Percentiles rank a stretch among this genome's conserved stretches.
Evolutionary conservation across 371 early-diverging fungal genomes (phyloP).

Genomic region (Actinomortierella wolfii): DNA sequence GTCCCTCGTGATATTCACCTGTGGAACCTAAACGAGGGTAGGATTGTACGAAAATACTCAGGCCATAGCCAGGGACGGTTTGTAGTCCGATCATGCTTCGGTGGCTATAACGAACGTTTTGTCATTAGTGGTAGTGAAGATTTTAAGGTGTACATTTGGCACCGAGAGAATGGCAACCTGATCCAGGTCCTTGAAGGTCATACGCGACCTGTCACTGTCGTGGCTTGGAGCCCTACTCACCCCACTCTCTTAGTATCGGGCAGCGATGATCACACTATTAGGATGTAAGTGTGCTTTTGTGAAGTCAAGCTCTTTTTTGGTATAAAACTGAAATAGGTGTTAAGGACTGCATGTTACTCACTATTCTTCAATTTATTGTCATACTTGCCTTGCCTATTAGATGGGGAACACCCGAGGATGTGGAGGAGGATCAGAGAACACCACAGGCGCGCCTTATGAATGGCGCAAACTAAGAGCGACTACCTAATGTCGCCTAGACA

Average conservation of each 20-base stretch:
- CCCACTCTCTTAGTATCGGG: conserved; percentile 87
- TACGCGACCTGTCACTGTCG: conserved; percentile 81
- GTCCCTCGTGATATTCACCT: conserved; percentile 73
- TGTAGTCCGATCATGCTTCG: conserved; percentile 93
- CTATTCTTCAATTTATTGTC: background rate
- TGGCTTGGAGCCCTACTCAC: conserved; percentile 78
- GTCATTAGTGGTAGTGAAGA: conserved; percentile 94
- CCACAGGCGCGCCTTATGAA: no score
- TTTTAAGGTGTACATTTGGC: conserved; percentile 88
- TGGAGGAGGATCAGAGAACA: conserved; percentile 24
- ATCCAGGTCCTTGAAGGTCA: conserved; percentile 86
- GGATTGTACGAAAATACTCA: conserved; percentile 71
- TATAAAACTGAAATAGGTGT: background rate
- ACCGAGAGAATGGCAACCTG: conserved; percentile 74
- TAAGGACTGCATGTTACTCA: background rate
- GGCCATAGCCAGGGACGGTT: conserved; percentile 88
- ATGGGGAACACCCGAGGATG: conserved; percentile 49
- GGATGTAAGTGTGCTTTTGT: conserved; percentile 70
- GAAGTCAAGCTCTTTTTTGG: background rate
- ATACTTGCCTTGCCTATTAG: conserved; percentile 9
- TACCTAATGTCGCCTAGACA: no score
- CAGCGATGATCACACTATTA: conserved; percentile 91
- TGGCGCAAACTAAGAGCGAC: no score
- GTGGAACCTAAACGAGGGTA: conserved; percentile 81
- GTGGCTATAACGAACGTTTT: conserved; percentile 82